Evolutionary conservation across 768 basidiomycete species (phyloP), one percentile per base, ranked within the genome.

Genomic region (Lactarius hatsudake): DNA sequence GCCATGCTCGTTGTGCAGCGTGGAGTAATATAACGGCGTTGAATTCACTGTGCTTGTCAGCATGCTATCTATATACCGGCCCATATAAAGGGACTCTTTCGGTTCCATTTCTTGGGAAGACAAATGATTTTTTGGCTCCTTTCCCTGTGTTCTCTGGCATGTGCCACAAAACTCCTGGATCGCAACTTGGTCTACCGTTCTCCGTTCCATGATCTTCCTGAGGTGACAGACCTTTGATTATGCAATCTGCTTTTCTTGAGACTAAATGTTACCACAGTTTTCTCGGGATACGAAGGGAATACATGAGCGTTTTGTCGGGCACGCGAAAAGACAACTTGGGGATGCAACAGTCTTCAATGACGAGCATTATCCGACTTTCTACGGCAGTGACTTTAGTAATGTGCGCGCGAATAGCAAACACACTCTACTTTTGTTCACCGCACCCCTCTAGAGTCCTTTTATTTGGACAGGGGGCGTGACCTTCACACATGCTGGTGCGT

Each of bases 381-480:
- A 81, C 59, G 81, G 82, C 5, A 75, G 75, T 17, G 81, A 84
- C 62, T 82, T 84, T 71, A 79, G 79, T 66, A 83, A 82, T 71
- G 84, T 83, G 62, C 71, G 75, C 38, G 32, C 18, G 17, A 13
- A 32, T 28, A 43, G 54, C 23, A 51, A n/a, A 56, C 34, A 28
- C 23, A 48, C 10, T 23, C 26, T 30, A 28, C 3, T 42, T 40
- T 62, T 30, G 30, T 59, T 62, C 57, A 43, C 45, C 34, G 32
- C 57, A 38, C 58, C 40, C 40, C 60, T 53, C 2, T 59, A 83
- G 81, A 79, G 77, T 62, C 80, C 79, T 1, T 80, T 80, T 68
- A 73, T 84, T 23, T 82, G 81, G 79, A 80, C 73, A n/a, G 80
- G 81, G n/a, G 83, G 82, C 10, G 68, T 83, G 54, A 81, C 82